Evolutionary conservation across 225 moss, liverwort and hornwort genomes (phyloP), one percentile per base, ranked within the genome.

Genomic region (Ulota crispa): DNA sequence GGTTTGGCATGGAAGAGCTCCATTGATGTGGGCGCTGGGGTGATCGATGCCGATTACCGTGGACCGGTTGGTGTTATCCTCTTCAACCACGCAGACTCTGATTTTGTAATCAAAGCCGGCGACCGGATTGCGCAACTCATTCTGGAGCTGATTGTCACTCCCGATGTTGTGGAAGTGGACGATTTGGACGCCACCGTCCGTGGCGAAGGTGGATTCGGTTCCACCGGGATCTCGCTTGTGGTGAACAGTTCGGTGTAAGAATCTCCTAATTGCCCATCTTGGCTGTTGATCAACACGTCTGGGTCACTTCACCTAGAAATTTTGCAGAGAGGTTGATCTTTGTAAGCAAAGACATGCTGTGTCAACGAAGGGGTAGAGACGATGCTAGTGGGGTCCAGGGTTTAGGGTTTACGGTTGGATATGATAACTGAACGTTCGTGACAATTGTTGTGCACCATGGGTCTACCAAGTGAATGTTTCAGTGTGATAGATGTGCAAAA

Each of bases 131-230:
- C 94, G 3, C 97, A 97, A 78, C 92, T 97, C 57, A 90, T 97
- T 64, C 73, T 97, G 73, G 95, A 95, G 83, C 85, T 88, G 56
- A 97, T 97, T 34, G 85, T 86, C 31, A 95, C 93, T 45, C 97
- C 97, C 2, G 84, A 93, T 24, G 97, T 97, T 1, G n/a, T 92
- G 14, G 94, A 93, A 79, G 93, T 97, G 0, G 88, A 92, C 6
- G 91, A 93, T 69, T 85, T 97, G 78, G 95, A 92, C 12, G 78
- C 78, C 26, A 97, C 95, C 9, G 74, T 42, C 4, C 92, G 97
- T 68, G 95, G 97, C n/a, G 89, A 82, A 63, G 95, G 93, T 31
- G 97, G 97, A 34, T 97, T 97, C 8, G 97, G 95, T n/a, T 97
- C 97, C 16, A 97, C 97, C 2, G 97, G 97, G 18, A 72, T 88